A percentile compares a stretch with the other conserved stretches of the same genome.
Evolutionary conservation across 768 basidiomycete genomes (phyloP).

Genomic region (Gloeophyllum trabeum): DNA sequence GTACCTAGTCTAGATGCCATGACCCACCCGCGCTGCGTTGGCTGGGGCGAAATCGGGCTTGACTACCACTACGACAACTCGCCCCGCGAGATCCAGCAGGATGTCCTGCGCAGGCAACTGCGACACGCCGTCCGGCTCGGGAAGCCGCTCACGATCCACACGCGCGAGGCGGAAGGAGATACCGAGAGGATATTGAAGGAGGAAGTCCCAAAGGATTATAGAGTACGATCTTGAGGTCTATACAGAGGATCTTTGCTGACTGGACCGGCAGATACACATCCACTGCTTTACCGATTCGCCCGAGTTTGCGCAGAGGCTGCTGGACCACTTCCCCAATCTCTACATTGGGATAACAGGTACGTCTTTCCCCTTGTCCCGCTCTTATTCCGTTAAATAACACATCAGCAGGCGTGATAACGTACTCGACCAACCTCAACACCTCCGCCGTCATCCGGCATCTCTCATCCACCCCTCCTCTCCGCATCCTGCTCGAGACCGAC

Average conservation of each 20-base stretch:
- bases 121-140: conserved; percentile 50
- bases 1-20: conserved; percentile 57
- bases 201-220: conserved; percentile 63
- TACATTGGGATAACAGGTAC: conserved; percentile 75
- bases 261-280: conserved; percentile 54
- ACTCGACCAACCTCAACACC: conserved; percentile 64
- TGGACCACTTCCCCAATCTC: conserved; percentile 72
- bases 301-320: conserved; percentile 55
- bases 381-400: background rate
- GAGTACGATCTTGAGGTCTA: conserved; percentile 23
- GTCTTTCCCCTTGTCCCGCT: conserved; percentile 1
- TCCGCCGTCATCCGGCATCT: conserved; percentile 46
- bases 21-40: conserved; percentile 72
- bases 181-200: conserved; percentile 68
- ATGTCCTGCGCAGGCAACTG: conserved; percentile 59
- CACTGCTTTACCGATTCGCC: conserved; percentile 86
- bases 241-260: background rate
- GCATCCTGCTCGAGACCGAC: conserved; percentile 68
- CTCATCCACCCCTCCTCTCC: conserved; percentile 10
- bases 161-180: conserved; percentile 77
- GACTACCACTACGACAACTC: conserved; percentile 81
- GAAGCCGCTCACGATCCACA: conserved; percentile 81
- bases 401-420: conserved; percentile 63
- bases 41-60: conserved; percentile 83
- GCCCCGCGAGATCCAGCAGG: conserved; percentile 55